These are phyloP conservation scores for Cadophora malorum DNA, from an alignment of 2,329 filamentous ascomycete genomes.

Conservation along the genomic window DNA sequence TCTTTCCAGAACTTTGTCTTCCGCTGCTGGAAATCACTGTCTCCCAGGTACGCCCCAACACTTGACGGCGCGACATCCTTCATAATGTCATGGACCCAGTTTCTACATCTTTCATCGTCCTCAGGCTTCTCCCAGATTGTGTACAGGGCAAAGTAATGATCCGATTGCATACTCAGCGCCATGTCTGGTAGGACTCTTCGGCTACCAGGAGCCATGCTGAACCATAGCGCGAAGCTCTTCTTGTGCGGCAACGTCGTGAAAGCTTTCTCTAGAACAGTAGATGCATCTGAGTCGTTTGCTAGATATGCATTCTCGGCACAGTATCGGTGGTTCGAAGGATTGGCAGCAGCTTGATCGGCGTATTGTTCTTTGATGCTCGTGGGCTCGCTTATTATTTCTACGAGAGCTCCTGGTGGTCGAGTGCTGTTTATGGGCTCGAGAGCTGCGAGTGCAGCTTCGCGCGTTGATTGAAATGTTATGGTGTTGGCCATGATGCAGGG, in stretches of 20 bases:
- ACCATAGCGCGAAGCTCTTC: conserved; percentile 57
- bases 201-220: conserved; percentile 56
- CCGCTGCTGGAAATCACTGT: conserved; percentile 48
- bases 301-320: not conserved
- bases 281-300: not conserved
- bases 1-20: conserved; percentile 56
- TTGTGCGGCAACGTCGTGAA: conserved; percentile 55
- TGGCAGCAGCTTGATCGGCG: not conserved
- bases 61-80: not conserved
- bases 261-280: conserved; percentile 45
- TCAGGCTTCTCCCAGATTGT: conserved; percentile 54
- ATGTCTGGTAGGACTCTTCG: conserved; percentile 53
- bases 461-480: not conserved
- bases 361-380: not conserved
- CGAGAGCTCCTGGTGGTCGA: not conserved
- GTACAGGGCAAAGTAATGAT: conserved; percentile 63
- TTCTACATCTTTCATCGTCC: conserved; percentile 50
- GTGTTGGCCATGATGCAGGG: not conserved
- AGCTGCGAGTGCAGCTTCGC: not conserved
- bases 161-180: conserved; percentile 60
- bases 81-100: not conserved
- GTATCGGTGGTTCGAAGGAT: not conserved
- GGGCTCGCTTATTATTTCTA: not conserved
- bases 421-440: not conserved
- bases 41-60: not conserved